Evolutionary conservation across 1,139 yeast species (phyloP).

Genomic region (Magnusiomyces suaveolens): DNA sequence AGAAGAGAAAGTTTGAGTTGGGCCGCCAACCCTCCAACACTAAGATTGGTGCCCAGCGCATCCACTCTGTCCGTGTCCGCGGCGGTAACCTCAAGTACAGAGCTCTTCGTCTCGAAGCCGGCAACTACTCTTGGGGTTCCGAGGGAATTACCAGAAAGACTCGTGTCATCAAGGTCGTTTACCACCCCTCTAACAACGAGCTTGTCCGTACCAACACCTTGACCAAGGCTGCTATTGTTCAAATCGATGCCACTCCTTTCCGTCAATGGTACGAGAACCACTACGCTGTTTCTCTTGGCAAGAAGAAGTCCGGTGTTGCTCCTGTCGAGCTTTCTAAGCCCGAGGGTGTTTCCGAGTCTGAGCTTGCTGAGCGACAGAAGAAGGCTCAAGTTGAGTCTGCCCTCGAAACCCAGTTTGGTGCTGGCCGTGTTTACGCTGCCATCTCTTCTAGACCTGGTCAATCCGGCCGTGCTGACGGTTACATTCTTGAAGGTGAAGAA

Average conservation of each 20-base stretch:
- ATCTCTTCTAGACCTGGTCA: conserved; percentile 99
- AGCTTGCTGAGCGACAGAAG: conserved; percentile 45
- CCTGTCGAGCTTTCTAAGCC: conserved; percentile 78
- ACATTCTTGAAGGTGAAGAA: conserved; percentile 99
- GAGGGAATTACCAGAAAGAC: conserved; percentile 98
- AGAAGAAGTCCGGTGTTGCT: conserved; percentile 52
- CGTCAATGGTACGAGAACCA: conserved; percentile 98
- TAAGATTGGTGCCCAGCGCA: conserved; percentile 97
- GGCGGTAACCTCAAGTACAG: conserved; percentile 99
- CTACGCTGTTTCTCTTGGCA: conserved; percentile 92
- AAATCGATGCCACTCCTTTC: conserved; percentile 99
- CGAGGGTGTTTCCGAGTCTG: conserved; percentile 87
- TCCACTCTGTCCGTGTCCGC: conserved; percentile 98
- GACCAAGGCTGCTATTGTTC: conserved; percentile 98
- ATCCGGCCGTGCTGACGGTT: conserved; percentile 99
- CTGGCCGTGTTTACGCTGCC: conserved; percentile 75
- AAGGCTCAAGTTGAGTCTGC: conserved; percentile 53
- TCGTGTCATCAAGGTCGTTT: conserved; percentile 94
- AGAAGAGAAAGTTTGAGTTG: conserved; percentile 99
- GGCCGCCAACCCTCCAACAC: conserved; percentile 99
- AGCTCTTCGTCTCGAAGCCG: conserved; percentile 98
- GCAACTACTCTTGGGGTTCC: conserved; percentile 99
- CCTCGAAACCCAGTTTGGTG: conserved; percentile 43
- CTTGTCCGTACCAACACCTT: conserved; percentile 99
- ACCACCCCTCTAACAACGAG: conserved; percentile 99